A percentile compares a stretch with the other conserved stretches of the same genome.
These are phyloP conservation scores for Zygosaccharomyces pseudobailii DNA, from an alignment of 1,139 yeast genomes.

Conservation along the genomic window DNA sequence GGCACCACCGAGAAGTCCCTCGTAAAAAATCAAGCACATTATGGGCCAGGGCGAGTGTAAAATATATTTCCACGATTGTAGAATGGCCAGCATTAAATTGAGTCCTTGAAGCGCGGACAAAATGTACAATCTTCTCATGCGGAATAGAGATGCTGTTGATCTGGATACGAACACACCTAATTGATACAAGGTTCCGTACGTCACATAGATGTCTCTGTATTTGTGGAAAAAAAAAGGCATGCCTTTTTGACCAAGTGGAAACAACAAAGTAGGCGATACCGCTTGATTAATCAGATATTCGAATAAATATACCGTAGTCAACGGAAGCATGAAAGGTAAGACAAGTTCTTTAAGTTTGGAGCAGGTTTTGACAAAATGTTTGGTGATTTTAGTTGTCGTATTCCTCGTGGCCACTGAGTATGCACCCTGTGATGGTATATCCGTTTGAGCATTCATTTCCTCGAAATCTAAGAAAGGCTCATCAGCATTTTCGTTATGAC, in stretches of 20 bases:
- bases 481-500: not conserved
- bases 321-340: conserved; percentile 74
- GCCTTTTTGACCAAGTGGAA: conserved; percentile 52
- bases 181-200: conserved; percentile 89
- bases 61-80: conserved; percentile 59
- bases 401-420: conserved; percentile 7
- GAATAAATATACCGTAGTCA: conserved; percentile 74
- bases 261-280: conserved; percentile 77
- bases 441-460: conserved; percentile 3
- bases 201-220: conserved; percentile 84
- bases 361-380: conserved; percentile 40
- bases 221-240: conserved; percentile 44
- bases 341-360: conserved; percentile 47
- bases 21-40: conserved; percentile 66
- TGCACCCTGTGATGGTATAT: conserved; percentile 3
- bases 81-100: conserved; percentile 54
- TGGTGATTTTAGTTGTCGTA: conserved; percentile 10
- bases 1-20: conserved; percentile 85
- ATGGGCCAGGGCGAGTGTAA: conserved; percentile 64
- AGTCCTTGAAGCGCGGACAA: conserved; percentile 64
- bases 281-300: conserved; percentile 93
- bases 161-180: conserved; percentile 88
- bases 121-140: conserved; percentile 54
- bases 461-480: conserved; percentile 5
- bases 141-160: conserved; percentile 64